phyloP scores from a whole-genome alignment of 495 filamentous ascomycete genomes.

The Aspergillus sparsus region DNA sequence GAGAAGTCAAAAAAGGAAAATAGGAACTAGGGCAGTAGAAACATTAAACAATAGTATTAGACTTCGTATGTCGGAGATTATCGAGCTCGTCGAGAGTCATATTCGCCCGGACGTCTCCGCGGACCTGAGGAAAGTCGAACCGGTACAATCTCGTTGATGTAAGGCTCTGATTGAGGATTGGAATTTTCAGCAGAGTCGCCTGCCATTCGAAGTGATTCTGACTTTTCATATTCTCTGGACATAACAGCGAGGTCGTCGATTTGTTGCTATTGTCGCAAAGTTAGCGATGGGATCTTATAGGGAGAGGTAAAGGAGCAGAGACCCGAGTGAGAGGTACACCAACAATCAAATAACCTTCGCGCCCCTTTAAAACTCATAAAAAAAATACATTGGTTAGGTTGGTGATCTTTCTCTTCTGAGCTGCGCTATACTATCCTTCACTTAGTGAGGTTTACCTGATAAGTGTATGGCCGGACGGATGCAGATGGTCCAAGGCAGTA shows the following conservation, averaged over 20 bases:
- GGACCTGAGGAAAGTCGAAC: slow-evolving; percentile 34
- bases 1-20: background rate
- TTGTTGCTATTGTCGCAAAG: slow-evolving; percentile 41
- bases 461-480: slow-evolving; percentile 52
- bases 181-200: slow-evolving; percentile 29
- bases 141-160: slow-evolving; percentile 54
- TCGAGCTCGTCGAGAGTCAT: slow-evolving; percentile 33
- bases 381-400: slow-evolving; percentile 25
- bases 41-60: background rate
- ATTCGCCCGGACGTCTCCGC: slow-evolving; percentile 35
- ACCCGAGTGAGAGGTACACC: slow-evolving; percentile 55
- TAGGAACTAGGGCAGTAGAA: background rate
- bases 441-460: slow-evolving; percentile 41
- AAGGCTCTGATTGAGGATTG: slow-evolving; percentile 39
- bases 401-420: background rate
- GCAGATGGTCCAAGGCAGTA: slow-evolving; percentile 54
- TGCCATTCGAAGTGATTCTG: slow-evolving; percentile 53
- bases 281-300: background rate
- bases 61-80: slow-evolving; percentile 17
- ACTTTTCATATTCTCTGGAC: slow-evolving; percentile 54
- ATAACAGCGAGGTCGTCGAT: slow-evolving; percentile 55
- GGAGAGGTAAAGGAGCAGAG: slow-evolving; percentile 21
- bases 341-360: slow-evolving; percentile 55
- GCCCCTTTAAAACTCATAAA: slow-evolving; percentile 36
- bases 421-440: slow-evolving; percentile 4